phyloP scores from a whole-genome alignment of 441 rosid species.

The Pelargonium myrrhifolium region DNA sequence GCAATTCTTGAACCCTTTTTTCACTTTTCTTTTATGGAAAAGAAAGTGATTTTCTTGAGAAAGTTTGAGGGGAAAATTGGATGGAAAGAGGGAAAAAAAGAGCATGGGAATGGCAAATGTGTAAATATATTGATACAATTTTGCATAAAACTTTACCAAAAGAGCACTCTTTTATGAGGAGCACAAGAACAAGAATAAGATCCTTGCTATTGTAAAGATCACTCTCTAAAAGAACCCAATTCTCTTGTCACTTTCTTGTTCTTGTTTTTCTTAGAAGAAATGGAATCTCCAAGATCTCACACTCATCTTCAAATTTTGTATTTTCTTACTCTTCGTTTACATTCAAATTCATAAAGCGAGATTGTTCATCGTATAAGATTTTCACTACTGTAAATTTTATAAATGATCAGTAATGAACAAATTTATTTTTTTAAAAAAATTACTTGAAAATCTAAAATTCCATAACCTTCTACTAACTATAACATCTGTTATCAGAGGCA shows the following conservation, averaged over 20 bases:
- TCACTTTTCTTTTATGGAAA: constrained; percentile 11
- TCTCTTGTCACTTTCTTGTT: neutral
- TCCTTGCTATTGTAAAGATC: neutral
- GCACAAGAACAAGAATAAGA: neutral
- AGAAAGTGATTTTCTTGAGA: constrained; percentile 21
- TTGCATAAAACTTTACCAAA: constrained; percentile 17
- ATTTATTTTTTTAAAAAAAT: no score
- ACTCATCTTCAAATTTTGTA: no score
- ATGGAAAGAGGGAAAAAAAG: constrained; percentile 4
- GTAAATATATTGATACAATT: neutral
- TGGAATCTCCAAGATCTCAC: neutral
- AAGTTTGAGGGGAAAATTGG: neutral
- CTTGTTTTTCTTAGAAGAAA: neutral
- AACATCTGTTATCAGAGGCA: no score
- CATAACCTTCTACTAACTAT: no score
- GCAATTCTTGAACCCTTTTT: neutral
- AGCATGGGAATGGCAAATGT: constrained; percentile 8
- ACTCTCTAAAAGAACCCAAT: constrained; percentile 16
- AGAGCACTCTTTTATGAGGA: constrained; percentile 15
- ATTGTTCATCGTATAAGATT: no score
- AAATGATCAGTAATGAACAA: no score
- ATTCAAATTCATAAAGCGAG: no score
- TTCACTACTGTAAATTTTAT: no score
- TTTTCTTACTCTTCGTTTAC: no score
- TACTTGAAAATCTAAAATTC: no score